These are phyloP conservation scores for Cardiospermum halicacabum DNA, from an alignment of 345 rosid species.

Conservation along the genomic window DNA sequence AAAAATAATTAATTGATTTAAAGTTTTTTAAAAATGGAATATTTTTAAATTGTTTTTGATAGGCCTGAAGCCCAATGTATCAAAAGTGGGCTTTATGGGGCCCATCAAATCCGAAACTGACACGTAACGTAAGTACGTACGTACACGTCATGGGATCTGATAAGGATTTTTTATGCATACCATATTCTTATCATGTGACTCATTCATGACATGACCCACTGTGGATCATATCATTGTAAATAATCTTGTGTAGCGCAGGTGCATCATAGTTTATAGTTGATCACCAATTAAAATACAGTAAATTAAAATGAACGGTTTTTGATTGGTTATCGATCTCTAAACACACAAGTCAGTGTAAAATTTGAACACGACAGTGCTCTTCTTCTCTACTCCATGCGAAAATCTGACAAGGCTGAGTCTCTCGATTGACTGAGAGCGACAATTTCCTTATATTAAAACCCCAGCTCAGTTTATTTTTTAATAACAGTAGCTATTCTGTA, in stretches of 20 bases:
- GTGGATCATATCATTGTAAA: not conserved
- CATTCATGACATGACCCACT: not conserved
- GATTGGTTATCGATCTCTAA: not conserved
- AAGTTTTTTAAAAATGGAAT: too few relatives aligned
- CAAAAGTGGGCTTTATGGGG: too few relatives aligned
- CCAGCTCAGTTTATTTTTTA: too few relatives aligned
- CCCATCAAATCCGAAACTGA: too few relatives aligned
- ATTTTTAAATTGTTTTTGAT: too few relatives aligned
- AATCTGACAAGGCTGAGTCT: not conserved
- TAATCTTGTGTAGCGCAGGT: not conserved
- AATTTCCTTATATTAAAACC: not conserved
- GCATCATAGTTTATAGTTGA: not conserved
- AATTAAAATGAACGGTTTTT: too few relatives aligned
- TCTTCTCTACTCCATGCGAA: not conserved
- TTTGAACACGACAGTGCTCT: not conserved
- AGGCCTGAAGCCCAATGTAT: too few relatives aligned
- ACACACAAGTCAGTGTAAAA: not conserved
- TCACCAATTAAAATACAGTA: not conserved
- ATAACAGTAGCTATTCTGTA: too few relatives aligned
- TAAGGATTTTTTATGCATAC: too few relatives aligned
- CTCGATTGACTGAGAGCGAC: not conserved
- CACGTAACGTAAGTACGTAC: too few relatives aligned
- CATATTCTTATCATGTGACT: not conserved
- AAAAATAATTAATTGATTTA: too few relatives aligned
- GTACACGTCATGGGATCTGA: too few relatives aligned